phyloP scores from a whole-genome alignment of 2,329 filamentous ascomycete species.

The Hypomyces perniciosus region DNA sequence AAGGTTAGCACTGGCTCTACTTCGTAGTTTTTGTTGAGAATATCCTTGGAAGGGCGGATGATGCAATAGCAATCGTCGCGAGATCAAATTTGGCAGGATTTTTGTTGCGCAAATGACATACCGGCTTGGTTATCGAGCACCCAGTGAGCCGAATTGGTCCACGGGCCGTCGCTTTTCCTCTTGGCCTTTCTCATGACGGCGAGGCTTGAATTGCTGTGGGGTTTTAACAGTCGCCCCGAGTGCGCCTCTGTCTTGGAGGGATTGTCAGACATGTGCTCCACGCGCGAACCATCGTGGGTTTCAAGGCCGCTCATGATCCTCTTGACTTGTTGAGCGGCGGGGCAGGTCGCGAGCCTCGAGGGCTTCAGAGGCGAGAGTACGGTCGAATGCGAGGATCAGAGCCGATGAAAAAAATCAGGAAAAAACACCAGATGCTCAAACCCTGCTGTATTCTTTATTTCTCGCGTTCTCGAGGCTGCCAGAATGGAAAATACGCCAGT shows the following conservation, averaged over 20 bases:
- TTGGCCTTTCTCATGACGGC: conserved; percentile 26
- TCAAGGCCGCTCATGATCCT: background rate
- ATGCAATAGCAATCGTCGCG: background rate
- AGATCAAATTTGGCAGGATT: background rate
- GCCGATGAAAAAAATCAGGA: too few species aligned
- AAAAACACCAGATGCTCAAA: too few species aligned
- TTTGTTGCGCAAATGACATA: conserved; percentile 35
- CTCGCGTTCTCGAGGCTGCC: too few species aligned
- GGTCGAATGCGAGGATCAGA: too few species aligned
- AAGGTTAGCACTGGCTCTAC: too few species aligned
- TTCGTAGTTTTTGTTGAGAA: too few species aligned
- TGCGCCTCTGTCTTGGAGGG: background rate
- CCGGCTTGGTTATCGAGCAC: conserved; percentile 73
- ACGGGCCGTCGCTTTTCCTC: conserved; percentile 53
- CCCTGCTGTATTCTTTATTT: too few species aligned
- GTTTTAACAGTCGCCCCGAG: background rate
- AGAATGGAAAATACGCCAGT: too few species aligned
- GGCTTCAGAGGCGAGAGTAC: too few species aligned
- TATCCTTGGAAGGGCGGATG: too few species aligned
- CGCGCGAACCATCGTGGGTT: background rate
- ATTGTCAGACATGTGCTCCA: background rate
- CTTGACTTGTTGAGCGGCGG: too few species aligned
- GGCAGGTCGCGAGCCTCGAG: background rate
- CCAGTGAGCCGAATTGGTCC: conserved; percentile 57
- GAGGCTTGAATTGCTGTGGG: background rate